Evolutionary conservation across 2,329 filamentous ascomycete genomes (phyloP).

Genomic region (Cercospora sp.): DNA sequence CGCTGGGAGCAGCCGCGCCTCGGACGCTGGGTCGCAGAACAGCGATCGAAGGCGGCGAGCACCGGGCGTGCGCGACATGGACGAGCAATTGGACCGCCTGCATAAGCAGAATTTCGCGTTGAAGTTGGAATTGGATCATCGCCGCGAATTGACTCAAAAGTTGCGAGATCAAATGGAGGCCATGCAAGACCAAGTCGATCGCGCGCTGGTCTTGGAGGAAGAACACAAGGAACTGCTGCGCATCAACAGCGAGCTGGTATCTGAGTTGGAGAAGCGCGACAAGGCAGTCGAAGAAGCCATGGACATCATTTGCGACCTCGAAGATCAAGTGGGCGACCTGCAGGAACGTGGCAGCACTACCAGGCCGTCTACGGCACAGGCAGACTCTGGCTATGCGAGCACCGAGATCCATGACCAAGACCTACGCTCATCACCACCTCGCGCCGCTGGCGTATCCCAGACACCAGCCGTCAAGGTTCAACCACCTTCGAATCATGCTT

Average conservation of each 20-base stretch:
- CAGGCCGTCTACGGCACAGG: slow-evolving; percentile 38
- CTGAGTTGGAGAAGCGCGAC: slow-evolving; percentile 67
- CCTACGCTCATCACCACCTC: slow-evolving; percentile 32
- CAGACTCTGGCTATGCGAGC: slow-evolving; percentile 40
- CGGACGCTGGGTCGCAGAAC: slow-evolving; percentile 20
- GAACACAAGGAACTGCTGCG: slow-evolving; percentile 54
- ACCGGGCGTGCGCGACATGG: slow-evolving; percentile 66
- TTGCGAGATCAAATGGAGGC: slow-evolving; percentile 60
- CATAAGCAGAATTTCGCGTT: slow-evolving; percentile 78
- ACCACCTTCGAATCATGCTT: slow-evolving; percentile 22
- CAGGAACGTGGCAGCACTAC: slow-evolving; percentile 32
- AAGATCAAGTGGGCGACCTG: slow-evolving; percentile 47
- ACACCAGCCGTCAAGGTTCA: slow-evolving; percentile 17
- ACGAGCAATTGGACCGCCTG: slow-evolving; percentile 66
- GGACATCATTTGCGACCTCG: slow-evolving; percentile 65
- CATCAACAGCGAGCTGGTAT: slow-evolving; percentile 59
- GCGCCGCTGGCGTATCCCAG: slow-evolving; percentile 8
- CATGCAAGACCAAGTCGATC: slow-evolving; percentile 55
- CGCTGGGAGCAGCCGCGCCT: slow-evolving; percentile 20
- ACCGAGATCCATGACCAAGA: slow-evolving; percentile 37
- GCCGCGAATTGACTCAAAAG: slow-evolving; percentile 62
- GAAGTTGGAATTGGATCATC: slow-evolving; percentile 70
- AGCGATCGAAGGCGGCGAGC: slow-evolving; percentile 30
- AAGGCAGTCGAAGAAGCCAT: slow-evolving; percentile 71
- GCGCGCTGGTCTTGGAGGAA: slow-evolving; percentile 37